Conservation (phyloP, 176 grass and related monocot genomes). For the Secale cereale region DNA sequence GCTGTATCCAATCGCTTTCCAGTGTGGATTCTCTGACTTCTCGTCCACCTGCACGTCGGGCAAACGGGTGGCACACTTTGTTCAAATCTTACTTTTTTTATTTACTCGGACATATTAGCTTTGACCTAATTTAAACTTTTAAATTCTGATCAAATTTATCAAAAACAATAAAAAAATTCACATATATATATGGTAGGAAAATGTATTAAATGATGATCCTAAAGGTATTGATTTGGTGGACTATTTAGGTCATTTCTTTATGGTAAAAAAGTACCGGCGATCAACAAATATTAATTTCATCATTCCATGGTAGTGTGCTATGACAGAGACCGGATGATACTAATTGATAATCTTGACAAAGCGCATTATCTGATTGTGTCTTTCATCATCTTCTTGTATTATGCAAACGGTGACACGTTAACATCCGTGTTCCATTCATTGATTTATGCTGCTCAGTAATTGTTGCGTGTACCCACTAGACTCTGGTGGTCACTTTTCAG, state of each 20-base stretch:
- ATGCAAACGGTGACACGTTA: neutral
- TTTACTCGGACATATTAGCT: too few relatives aligned
- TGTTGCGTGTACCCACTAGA: neutral
- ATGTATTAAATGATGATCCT: too few relatives aligned
- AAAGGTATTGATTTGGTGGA: too few relatives aligned
- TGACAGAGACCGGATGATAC: neutral
- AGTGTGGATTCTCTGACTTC: constrained; percentile 52
- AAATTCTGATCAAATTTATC: too few relatives aligned
- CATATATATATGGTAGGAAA: too few relatives aligned
- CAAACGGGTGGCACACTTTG: neutral
- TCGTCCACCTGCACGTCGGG: constrained; percentile 47
- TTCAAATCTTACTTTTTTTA: too few relatives aligned
- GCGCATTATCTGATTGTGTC: neutral
- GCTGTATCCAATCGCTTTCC: constrained; percentile 80
- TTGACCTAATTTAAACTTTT: too few relatives aligned
- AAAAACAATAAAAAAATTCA: too few relatives aligned
- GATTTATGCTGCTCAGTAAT: neutral
- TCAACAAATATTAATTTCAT: neutral
- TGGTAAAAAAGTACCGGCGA: neutral
- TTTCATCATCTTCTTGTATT: neutral
- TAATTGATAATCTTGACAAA: neutral
- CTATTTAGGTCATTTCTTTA: too few relatives aligned
- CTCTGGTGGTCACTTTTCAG: neutral
- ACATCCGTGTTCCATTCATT: neutral
- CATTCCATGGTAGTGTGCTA: neutral